These are phyloP conservation scores for Beauveria medogensis DNA, from an alignment of 2,329 filamentous ascomycete species.

Conservation along the genomic window DNA sequence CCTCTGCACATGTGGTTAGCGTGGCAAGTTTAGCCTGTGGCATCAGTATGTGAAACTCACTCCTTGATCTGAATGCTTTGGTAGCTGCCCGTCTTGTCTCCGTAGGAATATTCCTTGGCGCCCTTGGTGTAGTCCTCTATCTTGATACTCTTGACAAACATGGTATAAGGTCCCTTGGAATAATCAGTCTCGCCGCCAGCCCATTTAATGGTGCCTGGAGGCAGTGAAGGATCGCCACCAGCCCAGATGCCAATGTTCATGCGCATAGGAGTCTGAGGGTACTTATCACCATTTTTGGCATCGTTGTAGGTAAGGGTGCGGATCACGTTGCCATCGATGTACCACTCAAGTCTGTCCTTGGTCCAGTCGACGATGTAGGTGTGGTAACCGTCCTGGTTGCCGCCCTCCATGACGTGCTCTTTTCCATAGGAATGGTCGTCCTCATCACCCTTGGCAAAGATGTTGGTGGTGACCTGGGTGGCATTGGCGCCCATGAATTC, in stretches of 20 bases:
- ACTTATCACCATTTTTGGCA: conserved; percentile 54
- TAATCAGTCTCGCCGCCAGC: conserved; percentile 64
- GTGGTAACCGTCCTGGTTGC: conserved; percentile 53
- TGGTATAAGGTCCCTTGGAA: conserved; percentile 57
- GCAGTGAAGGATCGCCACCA: conserved; percentile 47
- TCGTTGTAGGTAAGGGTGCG: conserved; percentile 56
- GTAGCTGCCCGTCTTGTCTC: conserved; percentile 52
- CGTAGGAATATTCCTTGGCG: conserved; percentile 54
- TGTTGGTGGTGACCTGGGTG: conserved; percentile 61
- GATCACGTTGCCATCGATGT: conserved; percentile 58
- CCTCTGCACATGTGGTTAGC: conserved; percentile 31
- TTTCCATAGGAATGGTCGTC: conserved; percentile 55
- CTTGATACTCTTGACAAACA: conserved; percentile 57
- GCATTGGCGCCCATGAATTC: conserved; percentile 66
- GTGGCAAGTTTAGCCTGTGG: not conserved
- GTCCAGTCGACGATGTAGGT: conserved; percentile 75
- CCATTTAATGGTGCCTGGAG: conserved; percentile 56
- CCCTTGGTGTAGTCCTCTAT: conserved; percentile 53
- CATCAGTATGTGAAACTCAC: conserved; percentile 32
- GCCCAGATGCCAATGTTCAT: conserved; percentile 61
- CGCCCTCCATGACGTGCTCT: conserved; percentile 46
- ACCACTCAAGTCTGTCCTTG: conserved; percentile 55
- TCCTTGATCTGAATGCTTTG: conserved; percentile 52
- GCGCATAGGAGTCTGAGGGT: conserved; percentile 70
- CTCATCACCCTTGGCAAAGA: conserved; percentile 66